A percentile compares a stretch with the other conserved stretches of the same genome.
phyloP scores from a whole-genome alignment of 306 rosid species.

The Inga leiocalycina region DNA sequence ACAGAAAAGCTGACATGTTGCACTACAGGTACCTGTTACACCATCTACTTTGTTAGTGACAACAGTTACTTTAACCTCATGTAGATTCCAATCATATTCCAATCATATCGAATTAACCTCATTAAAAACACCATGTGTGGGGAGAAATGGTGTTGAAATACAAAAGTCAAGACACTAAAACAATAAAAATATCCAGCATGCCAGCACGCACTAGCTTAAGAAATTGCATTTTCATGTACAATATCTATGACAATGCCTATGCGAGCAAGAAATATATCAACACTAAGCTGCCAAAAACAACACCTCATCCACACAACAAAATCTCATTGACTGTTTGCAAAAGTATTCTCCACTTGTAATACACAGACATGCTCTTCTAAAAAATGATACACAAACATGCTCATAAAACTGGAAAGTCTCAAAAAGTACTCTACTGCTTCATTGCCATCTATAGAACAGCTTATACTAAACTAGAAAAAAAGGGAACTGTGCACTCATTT shows the following conservation, averaged over 20 bases:
- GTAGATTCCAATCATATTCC: constrained; percentile 23
- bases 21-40: constrained; percentile 78
- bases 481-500: background rate
- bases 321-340: background rate
- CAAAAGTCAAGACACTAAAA: constrained; percentile 1
- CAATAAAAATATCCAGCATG: constrained; percentile 5
- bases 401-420: background rate
- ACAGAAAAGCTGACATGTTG: constrained; percentile 68
- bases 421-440: constrained; percentile 16
- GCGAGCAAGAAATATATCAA: background rate
- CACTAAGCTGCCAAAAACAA: background rate
- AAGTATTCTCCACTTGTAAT: background rate
- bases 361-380: background rate
- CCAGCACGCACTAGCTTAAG: constrained; percentile 9
- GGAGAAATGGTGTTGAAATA: constrained; percentile 3
- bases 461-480: background rate
- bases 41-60: constrained; percentile 25
- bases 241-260: constrained; percentile 2
- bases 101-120: constrained; percentile 25
- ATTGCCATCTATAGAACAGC: constrained; percentile 10
- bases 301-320: background rate
- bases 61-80: constrained; percentile 30
- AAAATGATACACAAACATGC: background rate
- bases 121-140: constrained; percentile 21
- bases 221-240: constrained; percentile 7